A percentile compares a stretch with the other conserved stretches of the same genome.
Conservation (phyloP, 1,284 basidiomycete genomes). For the Malassezia globosa region DNA sequence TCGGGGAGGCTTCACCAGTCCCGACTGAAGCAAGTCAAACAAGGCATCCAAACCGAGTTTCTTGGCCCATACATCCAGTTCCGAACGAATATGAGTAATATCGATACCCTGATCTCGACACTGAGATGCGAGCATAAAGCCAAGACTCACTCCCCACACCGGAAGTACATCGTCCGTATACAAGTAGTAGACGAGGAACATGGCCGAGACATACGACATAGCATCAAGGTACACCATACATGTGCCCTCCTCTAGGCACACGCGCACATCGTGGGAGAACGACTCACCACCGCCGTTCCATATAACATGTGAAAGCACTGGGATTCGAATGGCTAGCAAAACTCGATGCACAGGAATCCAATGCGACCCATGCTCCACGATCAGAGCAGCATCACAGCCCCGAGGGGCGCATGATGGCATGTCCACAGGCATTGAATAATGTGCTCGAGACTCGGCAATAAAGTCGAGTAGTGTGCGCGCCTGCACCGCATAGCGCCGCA, state of each 20-base stretch:
- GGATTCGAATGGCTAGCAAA: conserved; percentile 58
- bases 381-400: conserved; percentile 60
- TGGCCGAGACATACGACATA: conserved; percentile 56
- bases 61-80: conserved; percentile 53
- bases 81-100: conserved; percentile 53
- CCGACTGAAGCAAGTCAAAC: conserved; percentile 46
- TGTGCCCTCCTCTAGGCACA: neutral
- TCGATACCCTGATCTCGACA: conserved; percentile 55
- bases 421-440: neutral
- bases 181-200: conserved; percentile 72
- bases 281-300: neutral
- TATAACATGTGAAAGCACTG: conserved; percentile 48
- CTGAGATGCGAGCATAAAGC: conserved; percentile 50
- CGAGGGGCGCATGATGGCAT: no score
- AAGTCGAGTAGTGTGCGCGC: conserved; percentile 1
- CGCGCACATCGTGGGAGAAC: neutral
- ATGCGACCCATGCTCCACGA: conserved; percentile 43
- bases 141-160: conserved; percentile 71
- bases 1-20: conserved; percentile 46
- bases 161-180: conserved; percentile 75
- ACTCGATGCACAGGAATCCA: conserved; percentile 59
- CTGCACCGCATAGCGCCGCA: neutral
- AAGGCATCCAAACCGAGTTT: conserved; percentile 52
- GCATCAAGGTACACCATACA: conserved; percentile 27
- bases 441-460: neutral